Conservation (phyloP, 2,329 filamentous ascomycete genomes). For the Aspergillus quadricinctus region DNA sequence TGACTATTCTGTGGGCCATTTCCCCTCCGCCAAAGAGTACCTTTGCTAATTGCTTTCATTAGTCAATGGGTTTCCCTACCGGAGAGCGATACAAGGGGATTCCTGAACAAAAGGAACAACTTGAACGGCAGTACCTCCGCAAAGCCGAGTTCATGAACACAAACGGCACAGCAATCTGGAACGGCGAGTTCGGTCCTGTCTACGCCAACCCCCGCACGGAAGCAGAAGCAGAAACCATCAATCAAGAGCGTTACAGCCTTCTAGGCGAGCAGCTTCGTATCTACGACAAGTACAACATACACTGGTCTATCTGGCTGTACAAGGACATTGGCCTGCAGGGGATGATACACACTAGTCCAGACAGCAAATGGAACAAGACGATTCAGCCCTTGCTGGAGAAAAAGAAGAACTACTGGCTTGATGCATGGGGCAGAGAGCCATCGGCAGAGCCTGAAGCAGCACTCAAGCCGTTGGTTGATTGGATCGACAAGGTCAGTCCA, state of each 20-base stretch:
- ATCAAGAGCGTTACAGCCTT: conserved; percentile 44
- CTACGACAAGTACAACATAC: conserved; percentile 49
- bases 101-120: conserved; percentile 35
- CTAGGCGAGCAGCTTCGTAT: conserved; percentile 48
- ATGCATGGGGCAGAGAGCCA: conserved; percentile 51
- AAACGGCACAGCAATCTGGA: conserved; percentile 46
- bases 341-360: conserved; percentile 49
- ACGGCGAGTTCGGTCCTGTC: conserved; percentile 51
- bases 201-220: conserved; percentile 30
- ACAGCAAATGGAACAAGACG: conserved; percentile 48
- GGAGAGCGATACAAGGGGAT: conserved; percentile 41
- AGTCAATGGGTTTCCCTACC: conserved; percentile 42
- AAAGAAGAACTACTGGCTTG: conserved; percentile 51
- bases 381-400: conserved; percentile 53
- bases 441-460: conserved; percentile 43
- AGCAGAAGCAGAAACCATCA: conserved; percentile 35
- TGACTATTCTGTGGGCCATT: conserved; percentile 35
- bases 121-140: conserved; percentile 42
- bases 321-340: conserved; percentile 56
- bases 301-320: conserved; percentile 59
- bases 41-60: neutral
- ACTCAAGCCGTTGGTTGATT: conserved; percentile 41
- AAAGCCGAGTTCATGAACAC: conserved; percentile 47
- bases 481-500: conserved; percentile 43
- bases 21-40: neutral